phyloP scores from a whole-genome alignment of 2,329 filamentous ascomycete species.

The Cucurbitaria berberidis region DNA sequence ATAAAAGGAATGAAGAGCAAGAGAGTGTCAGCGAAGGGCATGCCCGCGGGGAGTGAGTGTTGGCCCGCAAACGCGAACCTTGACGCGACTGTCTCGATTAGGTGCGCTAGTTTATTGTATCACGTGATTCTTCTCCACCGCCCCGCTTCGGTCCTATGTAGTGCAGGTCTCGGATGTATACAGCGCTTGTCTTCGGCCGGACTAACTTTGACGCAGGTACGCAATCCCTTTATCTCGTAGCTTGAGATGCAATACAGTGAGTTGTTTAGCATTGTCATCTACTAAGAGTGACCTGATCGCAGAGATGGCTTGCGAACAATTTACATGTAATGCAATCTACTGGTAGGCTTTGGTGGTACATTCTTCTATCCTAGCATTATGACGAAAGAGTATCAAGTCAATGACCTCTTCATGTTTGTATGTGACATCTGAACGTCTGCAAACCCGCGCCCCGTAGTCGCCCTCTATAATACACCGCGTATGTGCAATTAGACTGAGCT shows the following conservation, averaged over 20 bases:
- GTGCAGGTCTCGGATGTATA: background rate
- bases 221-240: background rate
- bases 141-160: conserved; percentile 4
- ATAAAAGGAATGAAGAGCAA: conserved; percentile 33
- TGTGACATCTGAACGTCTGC: background rate
- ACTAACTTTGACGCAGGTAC: background rate
- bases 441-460: background rate
- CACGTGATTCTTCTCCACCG: conserved; percentile 9
- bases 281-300: no score
- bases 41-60: conserved; percentile 23
- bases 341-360: background rate
- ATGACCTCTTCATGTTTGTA: background rate
- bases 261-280: background rate
- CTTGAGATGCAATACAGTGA: background rate
- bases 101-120: conserved; percentile 5
- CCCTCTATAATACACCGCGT: background rate
- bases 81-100: conserved; percentile 24
- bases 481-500: background rate
- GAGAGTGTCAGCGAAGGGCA: conserved; percentile 29
- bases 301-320: no score
- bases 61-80: conserved; percentile 23
- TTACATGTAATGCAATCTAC: background rate
- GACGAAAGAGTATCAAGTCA: background rate
- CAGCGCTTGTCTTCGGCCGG: background rate
- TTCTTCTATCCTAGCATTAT: background rate